phyloP scores from a whole-genome alignment of 768 basidiomycete species.

The Hortiboletus campestris region DNA sequence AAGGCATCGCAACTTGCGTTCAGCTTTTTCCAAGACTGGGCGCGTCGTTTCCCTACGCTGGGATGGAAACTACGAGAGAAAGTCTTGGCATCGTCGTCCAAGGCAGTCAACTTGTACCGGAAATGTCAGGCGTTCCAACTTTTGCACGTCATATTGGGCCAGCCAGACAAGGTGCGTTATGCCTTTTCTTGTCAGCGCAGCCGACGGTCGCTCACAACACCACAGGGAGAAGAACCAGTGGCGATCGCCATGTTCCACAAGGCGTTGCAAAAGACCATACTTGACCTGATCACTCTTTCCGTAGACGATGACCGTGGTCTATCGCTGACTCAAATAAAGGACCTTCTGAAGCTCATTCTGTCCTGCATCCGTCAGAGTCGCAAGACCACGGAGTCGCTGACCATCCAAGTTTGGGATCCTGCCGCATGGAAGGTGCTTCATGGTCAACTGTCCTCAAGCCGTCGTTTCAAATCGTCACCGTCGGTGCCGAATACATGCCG shows the following conservation, averaged over 20 bases:
- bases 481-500: slow-evolving; percentile 62
- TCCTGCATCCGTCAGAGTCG: slow-evolving; percentile 60
- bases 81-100: slow-evolving; percentile 53
- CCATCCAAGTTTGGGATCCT: slow-evolving; percentile 55
- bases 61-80: slow-evolving; percentile 66
- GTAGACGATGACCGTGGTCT: slow-evolving; percentile 46
- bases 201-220: slow-evolving; percentile 7
- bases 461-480: slow-evolving; percentile 61
- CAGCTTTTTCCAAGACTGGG: slow-evolving; percentile 76
- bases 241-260: slow-evolving; percentile 45
- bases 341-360: slow-evolving; percentile 71
- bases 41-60: slow-evolving; percentile 58
- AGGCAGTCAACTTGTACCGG: slow-evolving; percentile 75
- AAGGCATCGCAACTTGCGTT: slow-evolving; percentile 77
- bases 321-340: slow-evolving; percentile 69
- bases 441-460: slow-evolving; percentile 44
- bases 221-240: slow-evolving; percentile 40
- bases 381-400: slow-evolving; percentile 41
- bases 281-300: slow-evolving; percentile 46
- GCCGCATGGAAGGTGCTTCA: slow-evolving; percentile 53
- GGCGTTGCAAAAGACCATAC: slow-evolving; percentile 46
- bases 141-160: slow-evolving; percentile 59
- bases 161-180: slow-evolving; percentile 29
- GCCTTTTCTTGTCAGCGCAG: neutral
- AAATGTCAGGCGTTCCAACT: slow-evolving; percentile 73